Base-by-base conservation (phyloP, 768 basidiomycete genomes). In the Lactifluus echinatus region DNA sequence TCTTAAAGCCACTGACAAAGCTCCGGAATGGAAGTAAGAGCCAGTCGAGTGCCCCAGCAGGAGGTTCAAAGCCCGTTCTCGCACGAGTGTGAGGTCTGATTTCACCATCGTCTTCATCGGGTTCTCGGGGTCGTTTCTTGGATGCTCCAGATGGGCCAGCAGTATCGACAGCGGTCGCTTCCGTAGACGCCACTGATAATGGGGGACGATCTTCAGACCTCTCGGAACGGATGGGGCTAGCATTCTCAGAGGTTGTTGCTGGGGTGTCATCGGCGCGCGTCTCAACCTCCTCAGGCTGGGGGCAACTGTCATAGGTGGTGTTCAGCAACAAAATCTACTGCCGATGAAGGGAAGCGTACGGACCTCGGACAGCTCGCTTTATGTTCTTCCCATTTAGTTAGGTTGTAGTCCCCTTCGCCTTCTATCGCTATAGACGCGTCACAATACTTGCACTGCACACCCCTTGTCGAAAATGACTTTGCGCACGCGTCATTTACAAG, bases 401-500 rank as follows among this genome's bases (percentile, higher is more conserved):
- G 67, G 59, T 82, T 79, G 60, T 82, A 87, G 21, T 85, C 81
- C n/a, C 71, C 70, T 28, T 76, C 75, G 3, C 78, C 76, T 24
- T 72, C 74, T 48, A 83, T 66, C 11, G 57, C 60, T 50, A 87
- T 71, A 40, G 64, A 69, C n/a, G 53, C 59, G 33, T 73, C 72
- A 68, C 86, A 89, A 8, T 70, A 65, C 15, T 67, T 68, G 68
- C 86, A 89, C 19, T 75, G 72, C 21, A 86, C 77, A 55, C 68
- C 69, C 34, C 67, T 66, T 0, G 73, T 54, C 7, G 76, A 71
- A 64, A 79, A 83, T 0, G 67, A 64, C 67, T 76, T 79, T 42
- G 75, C 84, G 63, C 82, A 81, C 24, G 78, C 64, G 66, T 88
- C 86, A 60, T 85, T 87, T 31, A 85, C 74, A 57, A 88, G 69